Evolutionary conservation across 2,329 filamentous ascomycete species (phyloP), one percentile per base, ranked within the genome.

Genomic region (Xylaria sp.): DNA sequence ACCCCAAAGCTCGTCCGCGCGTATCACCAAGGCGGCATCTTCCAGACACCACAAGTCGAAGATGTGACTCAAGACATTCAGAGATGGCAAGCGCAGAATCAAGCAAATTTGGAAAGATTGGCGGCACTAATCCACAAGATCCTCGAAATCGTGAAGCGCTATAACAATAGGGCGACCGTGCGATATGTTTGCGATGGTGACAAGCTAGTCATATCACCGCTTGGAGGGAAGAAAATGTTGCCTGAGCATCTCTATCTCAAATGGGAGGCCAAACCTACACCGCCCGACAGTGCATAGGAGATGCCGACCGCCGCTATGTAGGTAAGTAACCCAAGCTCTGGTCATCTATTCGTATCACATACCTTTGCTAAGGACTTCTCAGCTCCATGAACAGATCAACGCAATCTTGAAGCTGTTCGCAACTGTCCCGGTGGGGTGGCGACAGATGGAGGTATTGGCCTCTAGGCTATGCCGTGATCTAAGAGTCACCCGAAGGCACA

Each of bases 1-100:
- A 82, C 80, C 1, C 75, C 77, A 0, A 79, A 78, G 40, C 77
- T 82, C 33, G 78, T 82, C n/a, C 74, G 76, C 29, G 79, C 78
- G 1, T 79, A 80, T 62, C 78, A 82, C 62, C 44, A 65, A 3
- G 57, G 60, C 1, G 79, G 79, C 33, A 17, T 54, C 1, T 82
- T 82, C 61, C 15, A 58, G 8, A 31, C 41, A 15, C 70, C 74
- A 38, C 33, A 65, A 53, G 76, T 79, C 2, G 72, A 80, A 68
- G 70, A 80, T 64, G 71, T 80, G 11, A 47, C 65, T 3, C 31
- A 19, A 19, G 59, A 72, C 5, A 68, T 80, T 33, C 60, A 63
- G 23, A 58, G 15, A 23, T 81, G 78, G 79, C 76, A 81, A 67
- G 13, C 60, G 29, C 31, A 27, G 17, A 72, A 79, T 52, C 71